Evolutionary conservation across 441 rosid species (phyloP), one percentile per base, ranked within the genome.

Genomic region (Erysimum pusillum): DNA sequence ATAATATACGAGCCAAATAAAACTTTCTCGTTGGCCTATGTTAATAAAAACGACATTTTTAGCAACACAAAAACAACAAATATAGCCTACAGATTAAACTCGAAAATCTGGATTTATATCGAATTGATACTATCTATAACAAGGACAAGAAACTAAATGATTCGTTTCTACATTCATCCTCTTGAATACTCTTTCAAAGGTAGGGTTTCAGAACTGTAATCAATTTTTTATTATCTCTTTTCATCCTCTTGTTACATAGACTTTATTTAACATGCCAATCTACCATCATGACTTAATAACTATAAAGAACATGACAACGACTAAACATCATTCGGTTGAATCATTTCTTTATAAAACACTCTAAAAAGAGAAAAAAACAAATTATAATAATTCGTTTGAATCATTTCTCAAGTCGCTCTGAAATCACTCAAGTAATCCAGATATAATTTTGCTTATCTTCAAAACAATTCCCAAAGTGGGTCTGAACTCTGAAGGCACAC

Each of bases 401-500:
- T 52, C 49, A 67, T 67, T 52, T 45, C 22, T 49, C 9, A 13
- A 53, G 11, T 4, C 35, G n/a, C 7, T 59, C 75, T 60, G 13
- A 46, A 59, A 60, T 31, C 48, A 71, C 48, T 71, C 67, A 22
- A 71, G 48, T 46, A 67, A 22, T 67, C 10, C 20, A 18, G 9
- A 20, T 36, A 51, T 38, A 0, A 53, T 62, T 38, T 71, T 71
- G 67, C 67, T 59, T 59, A 20, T 59, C 58, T 71, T 46, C 48
- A 20, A 71, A 71, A 71, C 60, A 71, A 60, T 60, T 60, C 67
- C 39, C 49, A n/a, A 71, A 59, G 28, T 60, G 39, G 25, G 46
- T 34, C 20, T 32, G 13, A 44, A 70, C n/a, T n/a, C n/a, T n/a
- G n/a, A n/a, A n/a, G 48, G 38, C 58, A 45, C 15, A n/a, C 38